Percentiles rank a stretch among this genome's conserved stretches.
Conservation (phyloP, 2,329 filamentous ascomycete species). For the Microsporum canis region DNA sequence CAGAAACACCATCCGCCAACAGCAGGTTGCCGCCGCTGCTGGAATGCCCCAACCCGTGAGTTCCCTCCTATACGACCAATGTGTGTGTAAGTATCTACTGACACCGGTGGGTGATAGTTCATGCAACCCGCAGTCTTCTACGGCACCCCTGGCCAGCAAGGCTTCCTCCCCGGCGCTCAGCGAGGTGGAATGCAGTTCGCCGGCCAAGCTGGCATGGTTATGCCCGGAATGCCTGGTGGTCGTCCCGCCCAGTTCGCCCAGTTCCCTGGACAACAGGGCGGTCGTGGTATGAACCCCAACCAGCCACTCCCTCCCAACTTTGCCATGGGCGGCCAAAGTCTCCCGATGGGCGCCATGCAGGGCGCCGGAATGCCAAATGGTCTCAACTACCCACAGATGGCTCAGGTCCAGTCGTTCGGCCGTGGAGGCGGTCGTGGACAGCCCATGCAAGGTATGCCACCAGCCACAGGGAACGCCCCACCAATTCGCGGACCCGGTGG, state of each 20-base stretch:
- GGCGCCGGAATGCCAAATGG: slow-evolving; percentile 60
- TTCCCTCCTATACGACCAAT: slow-evolving; percentile 13
- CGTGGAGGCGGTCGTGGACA: slow-evolving; percentile 59
- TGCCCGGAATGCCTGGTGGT: slow-evolving; percentile 63
- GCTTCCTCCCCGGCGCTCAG: slow-evolving; percentile 41
- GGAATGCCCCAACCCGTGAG: slow-evolving; percentile 60
- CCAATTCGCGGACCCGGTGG: slow-evolving; percentile 36
- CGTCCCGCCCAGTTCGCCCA: slow-evolving; percentile 78
- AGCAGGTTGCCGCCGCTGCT: slow-evolving; percentile 84
- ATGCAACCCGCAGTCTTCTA: slow-evolving; percentile 92
- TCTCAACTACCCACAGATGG: slow-evolving; percentile 69
- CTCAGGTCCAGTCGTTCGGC: slow-evolving; percentile 63
- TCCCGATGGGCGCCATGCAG: slow-evolving; percentile 47
- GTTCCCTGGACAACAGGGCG: slow-evolving; percentile 73
- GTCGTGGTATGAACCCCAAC: slow-evolving; percentile 71
- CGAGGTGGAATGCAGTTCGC: slow-evolving; percentile 53
- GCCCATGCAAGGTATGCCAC: slow-evolving; percentile 63
- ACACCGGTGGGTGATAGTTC: slow-evolving; percentile 38
- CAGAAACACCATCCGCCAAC: slow-evolving; percentile 95
- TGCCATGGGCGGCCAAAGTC: slow-evolving; percentile 67
- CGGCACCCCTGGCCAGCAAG: slow-evolving; percentile 52
- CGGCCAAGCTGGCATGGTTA: slow-evolving; percentile 42
- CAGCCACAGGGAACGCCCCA: slow-evolving; percentile 42
- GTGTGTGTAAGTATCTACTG: background rate
- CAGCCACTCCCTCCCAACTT: slow-evolving; percentile 81